A percentile compares a stretch with the other conserved stretches of the same genome.
These are phyloP conservation scores for Botrytis deweyae DNA, from an alignment of 2,329 filamentous ascomycete genomes.

Conservation along the genomic window DNA sequence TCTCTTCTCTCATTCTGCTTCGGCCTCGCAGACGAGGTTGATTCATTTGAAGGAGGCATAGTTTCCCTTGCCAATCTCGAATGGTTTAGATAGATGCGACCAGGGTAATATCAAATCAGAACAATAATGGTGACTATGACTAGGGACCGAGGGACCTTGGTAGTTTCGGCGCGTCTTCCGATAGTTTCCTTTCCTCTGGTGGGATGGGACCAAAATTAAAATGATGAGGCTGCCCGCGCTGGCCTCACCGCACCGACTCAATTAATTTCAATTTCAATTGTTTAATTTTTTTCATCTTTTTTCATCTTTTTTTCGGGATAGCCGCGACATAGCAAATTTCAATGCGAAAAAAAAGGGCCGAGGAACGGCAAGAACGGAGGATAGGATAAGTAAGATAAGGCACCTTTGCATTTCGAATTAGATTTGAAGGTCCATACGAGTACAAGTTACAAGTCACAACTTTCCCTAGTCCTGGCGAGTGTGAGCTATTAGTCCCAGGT, in stretches of 20 bases:
- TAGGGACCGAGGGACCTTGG: background rate
- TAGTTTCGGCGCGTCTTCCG: slow-evolving; percentile 9
- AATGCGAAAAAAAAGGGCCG: slow-evolving; percentile 13
- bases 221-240: slow-evolving; percentile 5
- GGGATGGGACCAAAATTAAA: background rate
- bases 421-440: background rate
- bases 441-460: background rate
- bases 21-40: background rate
- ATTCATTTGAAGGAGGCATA: slow-evolving; percentile 11
- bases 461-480: background rate
- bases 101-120: background rate
- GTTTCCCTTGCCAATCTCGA: background rate
- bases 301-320: background rate
- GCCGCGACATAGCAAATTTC: background rate
- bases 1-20: background rate
- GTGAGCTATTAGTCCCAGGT: background rate
- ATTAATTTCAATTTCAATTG: slow-evolving; percentile 4
- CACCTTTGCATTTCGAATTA: slow-evolving; percentile 14
- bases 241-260: background rate
- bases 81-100: background rate
- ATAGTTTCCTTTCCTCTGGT: background rate
- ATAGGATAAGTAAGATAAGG: slow-evolving; percentile 5
- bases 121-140: background rate
- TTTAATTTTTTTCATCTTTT: background rate
- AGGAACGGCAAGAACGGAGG: slow-evolving; percentile 5